Conservation (phyloP, 352 stramenopile genomes). For the Globisporangium mamillatum region DNA sequence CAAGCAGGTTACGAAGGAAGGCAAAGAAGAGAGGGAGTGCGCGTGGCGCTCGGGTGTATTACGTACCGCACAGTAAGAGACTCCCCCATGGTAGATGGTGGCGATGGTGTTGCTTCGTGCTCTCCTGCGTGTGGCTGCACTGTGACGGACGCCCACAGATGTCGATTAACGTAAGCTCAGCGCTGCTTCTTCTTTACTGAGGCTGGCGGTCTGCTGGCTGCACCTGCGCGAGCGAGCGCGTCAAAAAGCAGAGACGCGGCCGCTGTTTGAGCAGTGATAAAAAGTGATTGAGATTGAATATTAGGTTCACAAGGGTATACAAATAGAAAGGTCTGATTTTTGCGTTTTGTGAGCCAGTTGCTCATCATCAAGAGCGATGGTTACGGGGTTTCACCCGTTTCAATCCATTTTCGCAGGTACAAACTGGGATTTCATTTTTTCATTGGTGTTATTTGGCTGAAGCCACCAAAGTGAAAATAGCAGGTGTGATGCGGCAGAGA, state of each 20-base stretch:
- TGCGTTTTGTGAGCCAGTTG: neutral
- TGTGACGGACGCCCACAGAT: neutral
- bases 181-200: conserved; percentile 12
- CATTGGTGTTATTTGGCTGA: conserved; percentile 1
- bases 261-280: neutral
- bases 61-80: conserved; percentile 18
- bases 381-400: conserved; percentile 14
- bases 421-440: neutral
- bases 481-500: neutral
- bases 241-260: neutral
- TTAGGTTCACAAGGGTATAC: neutral
- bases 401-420: neutral
- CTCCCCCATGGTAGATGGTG: conserved; percentile 11
- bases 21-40: neutral
- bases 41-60: neutral
- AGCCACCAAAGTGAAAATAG: conserved; percentile 4
- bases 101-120: neutral
- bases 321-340: conserved; percentile 8
- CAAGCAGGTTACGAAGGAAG: neutral
- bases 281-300: neutral
- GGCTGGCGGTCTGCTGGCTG: too few relatives aligned
- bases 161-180: neutral
- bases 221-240: neutral
- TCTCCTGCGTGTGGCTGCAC: neutral
- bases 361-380: neutral